These are phyloP conservation scores for Achaetomiella virescens DNA, from an alignment of 495 filamentous ascomycete genomes.

Conservation along the genomic window DNA sequence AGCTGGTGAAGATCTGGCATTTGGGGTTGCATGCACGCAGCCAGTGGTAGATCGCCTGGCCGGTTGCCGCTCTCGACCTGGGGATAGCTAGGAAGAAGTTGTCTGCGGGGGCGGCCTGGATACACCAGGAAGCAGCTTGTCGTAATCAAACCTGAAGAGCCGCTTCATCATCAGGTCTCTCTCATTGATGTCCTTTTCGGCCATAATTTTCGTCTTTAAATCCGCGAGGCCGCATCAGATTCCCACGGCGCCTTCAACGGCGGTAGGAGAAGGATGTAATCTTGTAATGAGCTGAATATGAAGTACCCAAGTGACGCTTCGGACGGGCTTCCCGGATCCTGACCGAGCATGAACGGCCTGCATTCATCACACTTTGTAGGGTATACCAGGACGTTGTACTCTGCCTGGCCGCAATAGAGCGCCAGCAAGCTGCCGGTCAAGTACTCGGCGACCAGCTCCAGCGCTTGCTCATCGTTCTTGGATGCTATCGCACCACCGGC, in stretches of 20 bases:
- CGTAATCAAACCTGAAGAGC: constrained; percentile 24
- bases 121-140: constrained; percentile 19
- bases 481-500: constrained; percentile 19
- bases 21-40: constrained; percentile 22
- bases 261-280: constrained; percentile 19
- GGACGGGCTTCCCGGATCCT: constrained; percentile 17
- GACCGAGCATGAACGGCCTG: constrained; percentile 19
- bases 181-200: background rate
- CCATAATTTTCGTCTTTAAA: background rate
- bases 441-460: constrained; percentile 28
- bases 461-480: constrained; percentile 5
- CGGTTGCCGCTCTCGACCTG: constrained; percentile 1
- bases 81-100: constrained; percentile 32
- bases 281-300: constrained; percentile 26
- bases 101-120: background rate
- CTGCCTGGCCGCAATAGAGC: constrained; percentile 22
- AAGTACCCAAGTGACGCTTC: constrained; percentile 29
- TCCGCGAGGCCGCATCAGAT: background rate
- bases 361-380: constrained; percentile 36
- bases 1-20: constrained; percentile 24
- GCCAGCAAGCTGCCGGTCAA: constrained; percentile 29
- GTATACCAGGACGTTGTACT: constrained; percentile 38
- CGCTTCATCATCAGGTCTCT: constrained; percentile 21
- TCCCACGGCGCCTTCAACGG: background rate
- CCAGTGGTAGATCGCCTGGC: constrained; percentile 22